phyloP scores from a whole-genome alignment of 148 eudicot species.

The Cornus controversa region DNA sequence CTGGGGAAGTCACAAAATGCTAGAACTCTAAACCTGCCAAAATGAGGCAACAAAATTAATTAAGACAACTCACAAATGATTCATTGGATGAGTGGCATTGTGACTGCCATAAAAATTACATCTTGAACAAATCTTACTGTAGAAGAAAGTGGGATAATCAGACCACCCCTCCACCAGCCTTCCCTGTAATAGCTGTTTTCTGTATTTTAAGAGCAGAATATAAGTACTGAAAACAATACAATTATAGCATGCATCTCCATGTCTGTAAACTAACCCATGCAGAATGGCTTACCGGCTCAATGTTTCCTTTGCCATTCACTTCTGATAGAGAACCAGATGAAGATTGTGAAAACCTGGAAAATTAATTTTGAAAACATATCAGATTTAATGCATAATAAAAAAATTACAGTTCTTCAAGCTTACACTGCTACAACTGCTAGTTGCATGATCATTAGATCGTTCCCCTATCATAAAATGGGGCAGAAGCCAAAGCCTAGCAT shows the following conservation, averaged over 20 bases:
- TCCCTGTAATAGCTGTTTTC: slow-evolving; percentile 46
- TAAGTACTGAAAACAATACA: neutral
- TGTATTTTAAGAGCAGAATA: slow-evolving; percentile 13
- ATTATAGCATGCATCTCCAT: neutral
- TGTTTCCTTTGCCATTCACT: slow-evolving; percentile 40
- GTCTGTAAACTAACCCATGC: neutral
- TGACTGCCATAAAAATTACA: slow-evolving; percentile 1
- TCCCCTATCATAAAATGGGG: neutral
- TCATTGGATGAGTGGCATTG: neutral
- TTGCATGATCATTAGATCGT: neutral
- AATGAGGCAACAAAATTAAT: neutral
- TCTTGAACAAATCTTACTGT: slow-evolving; percentile 21
- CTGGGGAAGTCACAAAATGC: slow-evolving; percentile 10
- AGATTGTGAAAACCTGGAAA: slow-evolving; percentile 62
- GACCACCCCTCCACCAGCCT: slow-evolving; percentile 44
- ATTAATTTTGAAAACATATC: slow-evolving; percentile 3
- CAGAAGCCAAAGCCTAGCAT: neutral
- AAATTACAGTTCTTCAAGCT: neutral
- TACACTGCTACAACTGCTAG: neutral
- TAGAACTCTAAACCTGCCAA: slow-evolving; percentile 25
- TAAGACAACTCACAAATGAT: neutral
- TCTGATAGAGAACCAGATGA: slow-evolving; percentile 28
- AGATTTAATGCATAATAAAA: neutral
- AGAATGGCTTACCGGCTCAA: slow-evolving; percentile 39
- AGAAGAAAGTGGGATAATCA: slow-evolving; percentile 18